Evolutionary conservation across 2,329 filamentous ascomycete species (phyloP), one percentile per base, ranked within the genome.

Genomic region (Beauveria sp.): DNA sequence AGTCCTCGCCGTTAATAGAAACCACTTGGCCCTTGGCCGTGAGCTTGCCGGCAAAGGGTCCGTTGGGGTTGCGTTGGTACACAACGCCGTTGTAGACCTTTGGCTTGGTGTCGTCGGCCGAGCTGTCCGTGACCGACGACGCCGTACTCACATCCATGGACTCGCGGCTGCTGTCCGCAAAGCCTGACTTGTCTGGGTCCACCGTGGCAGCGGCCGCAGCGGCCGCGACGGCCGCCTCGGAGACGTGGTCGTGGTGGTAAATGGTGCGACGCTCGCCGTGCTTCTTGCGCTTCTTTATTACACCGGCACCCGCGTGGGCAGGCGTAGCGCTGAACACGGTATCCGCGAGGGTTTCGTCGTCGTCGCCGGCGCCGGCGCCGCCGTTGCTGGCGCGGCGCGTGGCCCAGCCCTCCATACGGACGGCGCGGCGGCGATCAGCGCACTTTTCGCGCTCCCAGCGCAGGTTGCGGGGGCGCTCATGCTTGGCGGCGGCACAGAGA

Each of bases 1-100:
- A 88, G 65, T 87, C 85, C 69, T 87, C 85, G 26, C 84, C 85
- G 62, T 87, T 84, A 62, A 88, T 87, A 55, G 75, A 86, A 66
- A 87, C 79, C 22, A 87, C 83, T 10, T 79, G 80, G 5, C 84
- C 82, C 63, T 83, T 79, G 51, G 82, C 85, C 38, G 85, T 84
- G n/a, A 87, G 78, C 69, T 86, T 86, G 24, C 84, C 85, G 63
- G 79, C 75, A 63, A 87, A 86, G 0, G 84, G 83, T 0, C 85
- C 85, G 3, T 73, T 84, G 34, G 78, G 71, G 72, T 85, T 86
- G 58, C 84, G 79, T 70, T 86, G 83, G 65, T 87, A 88, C 69
- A 84, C 86, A 67, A 86, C 73, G 22, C 84, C 84, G 30, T 78
- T 77, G 66, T 83, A 79, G 24, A 84, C 80, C 71, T 84, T 87